A percentile compares a stretch with the other conserved stretches of the same genome.
Evolutionary conservation across 495 filamentous ascomycete genomes (phyloP).

Genomic region (Pyronema omphalodes): DNA sequence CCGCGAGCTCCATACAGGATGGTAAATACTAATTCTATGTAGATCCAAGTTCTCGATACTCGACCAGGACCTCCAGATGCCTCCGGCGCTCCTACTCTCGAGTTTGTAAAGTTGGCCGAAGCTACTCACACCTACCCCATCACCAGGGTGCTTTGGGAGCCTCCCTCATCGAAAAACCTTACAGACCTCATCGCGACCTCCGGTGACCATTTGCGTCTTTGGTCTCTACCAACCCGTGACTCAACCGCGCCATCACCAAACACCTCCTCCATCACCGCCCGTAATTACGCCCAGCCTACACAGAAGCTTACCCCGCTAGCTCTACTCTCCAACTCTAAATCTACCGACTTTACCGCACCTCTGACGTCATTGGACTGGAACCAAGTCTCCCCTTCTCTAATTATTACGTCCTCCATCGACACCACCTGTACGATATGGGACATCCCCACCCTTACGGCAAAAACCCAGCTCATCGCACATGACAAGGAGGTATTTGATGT

Average conservation of each 20-base stretch:
- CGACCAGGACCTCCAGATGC: conserved; percentile 37
- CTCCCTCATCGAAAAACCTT: conserved; percentile 83
- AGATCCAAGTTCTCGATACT: conserved; percentile 97
- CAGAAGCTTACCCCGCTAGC: conserved; percentile 88
- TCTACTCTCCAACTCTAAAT: conserved; percentile 91
- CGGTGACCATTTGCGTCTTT: conserved; percentile 86
- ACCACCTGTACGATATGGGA: conserved; percentile 99
- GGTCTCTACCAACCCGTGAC: conserved; percentile 51
- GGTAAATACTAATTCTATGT: background rate
- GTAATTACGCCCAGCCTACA: conserved; percentile 42
- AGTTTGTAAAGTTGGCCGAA: conserved; percentile 90
- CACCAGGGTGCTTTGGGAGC: conserved; percentile 91
- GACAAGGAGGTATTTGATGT: conserved; percentile 99
- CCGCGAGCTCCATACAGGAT: background rate
- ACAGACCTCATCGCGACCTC: conserved; percentile 94
- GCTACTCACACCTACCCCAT: conserved; percentile 96
- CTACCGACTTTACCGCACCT: conserved; percentile 90
- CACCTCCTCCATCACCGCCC: conserved; percentile 56
- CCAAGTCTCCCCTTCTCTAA: conserved; percentile 80
- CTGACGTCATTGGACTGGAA: conserved; percentile 98
- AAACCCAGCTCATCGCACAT: conserved; percentile 95
- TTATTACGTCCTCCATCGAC: conserved; percentile 97
- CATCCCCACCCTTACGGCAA: conserved; percentile 91
- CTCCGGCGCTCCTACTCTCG: conserved; percentile 58
- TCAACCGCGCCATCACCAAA: conserved; percentile 31